phyloP scores from a whole-genome alignment of 1,139 yeast species.

The Taphrina confusa region DNA sequence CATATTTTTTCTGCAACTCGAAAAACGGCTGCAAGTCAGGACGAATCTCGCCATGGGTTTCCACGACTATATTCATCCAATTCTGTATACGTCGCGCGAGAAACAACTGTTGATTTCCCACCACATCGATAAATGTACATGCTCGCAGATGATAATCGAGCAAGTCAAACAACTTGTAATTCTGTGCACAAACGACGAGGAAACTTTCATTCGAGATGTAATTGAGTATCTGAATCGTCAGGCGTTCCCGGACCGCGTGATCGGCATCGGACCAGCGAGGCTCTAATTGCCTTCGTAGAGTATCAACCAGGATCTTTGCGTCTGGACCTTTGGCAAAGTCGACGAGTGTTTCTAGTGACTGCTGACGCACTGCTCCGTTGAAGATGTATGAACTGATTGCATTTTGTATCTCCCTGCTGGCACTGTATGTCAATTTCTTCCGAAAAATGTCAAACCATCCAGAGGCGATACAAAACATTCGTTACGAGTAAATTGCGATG shows the following conservation, averaged over 20 bases:
- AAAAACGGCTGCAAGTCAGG: not conserved
- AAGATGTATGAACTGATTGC: slow-evolving; percentile 14
- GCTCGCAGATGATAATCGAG: slow-evolving; percentile 25
- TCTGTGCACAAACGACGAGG: not conserved
- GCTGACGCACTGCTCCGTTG: slow-evolving; percentile 1
- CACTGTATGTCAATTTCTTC: not conserved
- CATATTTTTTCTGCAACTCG: slow-evolving; percentile 9
- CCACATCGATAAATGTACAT: not conserved
- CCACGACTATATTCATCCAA: not conserved
- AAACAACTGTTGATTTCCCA: slow-evolving; percentile 6
- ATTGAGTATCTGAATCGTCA: slow-evolving; percentile 6
- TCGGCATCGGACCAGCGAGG: slow-evolving; percentile 24
- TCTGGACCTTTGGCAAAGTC: not conserved
- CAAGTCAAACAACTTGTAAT: slow-evolving; percentile 8
- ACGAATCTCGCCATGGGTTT: not conserved
- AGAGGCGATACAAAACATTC: slow-evolving; percentile 2
- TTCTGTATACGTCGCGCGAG: slow-evolving; percentile 23
- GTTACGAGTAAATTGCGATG: too few species aligned
- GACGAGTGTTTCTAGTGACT: not conserved
- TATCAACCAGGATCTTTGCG: not conserved
- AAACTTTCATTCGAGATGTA: not conserved
- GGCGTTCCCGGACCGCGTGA: slow-evolving; percentile 14
- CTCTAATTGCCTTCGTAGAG: slow-evolving; percentile 4
- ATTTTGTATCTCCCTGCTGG: slow-evolving; percentile 2
- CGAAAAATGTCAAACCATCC: not conserved